Conservation (phyloP, 164 flowering plant genomes). For the Kingdonia uniflora region DNA sequence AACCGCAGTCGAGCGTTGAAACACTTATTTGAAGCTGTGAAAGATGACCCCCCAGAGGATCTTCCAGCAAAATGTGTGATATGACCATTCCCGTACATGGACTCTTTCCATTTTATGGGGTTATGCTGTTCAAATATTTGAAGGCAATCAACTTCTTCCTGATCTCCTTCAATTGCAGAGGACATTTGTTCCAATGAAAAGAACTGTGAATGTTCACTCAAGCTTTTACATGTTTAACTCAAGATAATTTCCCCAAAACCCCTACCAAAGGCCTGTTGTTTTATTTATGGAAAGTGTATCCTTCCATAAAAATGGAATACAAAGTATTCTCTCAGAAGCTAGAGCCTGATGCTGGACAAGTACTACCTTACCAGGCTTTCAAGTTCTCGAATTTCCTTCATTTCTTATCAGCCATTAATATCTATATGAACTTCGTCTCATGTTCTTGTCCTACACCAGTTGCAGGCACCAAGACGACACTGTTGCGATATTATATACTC, state of each 20-base stretch:
- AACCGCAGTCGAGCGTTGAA: too few species aligned
- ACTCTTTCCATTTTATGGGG: too few species aligned
- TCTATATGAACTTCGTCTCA: background rate
- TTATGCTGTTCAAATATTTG: too few species aligned
- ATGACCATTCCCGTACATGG: too few species aligned
- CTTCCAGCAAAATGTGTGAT: too few species aligned
- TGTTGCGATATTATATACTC: conserved; percentile 49
- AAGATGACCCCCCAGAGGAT: too few species aligned
- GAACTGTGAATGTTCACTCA: too few species aligned
- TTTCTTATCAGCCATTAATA: background rate
- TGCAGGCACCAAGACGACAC: conserved; percentile 61
- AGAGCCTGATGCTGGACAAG: conserved; percentile 41
- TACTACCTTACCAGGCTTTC: conserved; percentile 5
- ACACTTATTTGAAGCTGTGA: too few species aligned
- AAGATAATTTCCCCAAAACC: conserved; percentile 49
- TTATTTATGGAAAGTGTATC: conserved; percentile 42
- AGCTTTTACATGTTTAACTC: too few species aligned
- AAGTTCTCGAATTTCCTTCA: background rate
- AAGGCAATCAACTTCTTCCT: too few species aligned
- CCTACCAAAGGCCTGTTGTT: conserved; percentile 42
- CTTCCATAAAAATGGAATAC: conserved; percentile 18
- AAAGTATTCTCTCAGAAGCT: conserved; percentile 43
- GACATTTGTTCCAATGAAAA: too few species aligned
- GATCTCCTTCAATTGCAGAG: too few species aligned
- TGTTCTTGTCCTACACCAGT: conserved; percentile 17